A percentile compares a stretch with the other conserved stretches of the same genome.
These are phyloP conservation scores for Dothiorella sarmentorum DNA, from an alignment of 2,329 filamentous ascomycete species.

Conservation along the genomic window DNA sequence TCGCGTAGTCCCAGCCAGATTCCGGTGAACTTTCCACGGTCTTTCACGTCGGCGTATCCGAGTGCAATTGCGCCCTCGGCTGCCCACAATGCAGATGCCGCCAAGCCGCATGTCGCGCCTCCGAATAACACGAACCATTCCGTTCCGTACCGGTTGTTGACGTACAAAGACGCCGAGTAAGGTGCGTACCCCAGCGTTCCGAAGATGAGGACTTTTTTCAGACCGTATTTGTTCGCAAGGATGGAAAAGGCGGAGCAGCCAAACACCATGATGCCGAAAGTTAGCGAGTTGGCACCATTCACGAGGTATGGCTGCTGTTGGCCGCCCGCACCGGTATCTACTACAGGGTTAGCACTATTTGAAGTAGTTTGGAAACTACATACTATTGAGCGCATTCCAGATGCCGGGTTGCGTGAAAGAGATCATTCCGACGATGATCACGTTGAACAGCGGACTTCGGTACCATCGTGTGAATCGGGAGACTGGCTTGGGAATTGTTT, in stretches of 20 bases:
- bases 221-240: constrained; percentile 40
- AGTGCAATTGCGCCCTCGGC: constrained; percentile 42
- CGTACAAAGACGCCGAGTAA: constrained; percentile 29
- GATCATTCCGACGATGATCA: constrained; percentile 45
- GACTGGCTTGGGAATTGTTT: not conserved
- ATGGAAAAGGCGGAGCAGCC: not conserved
- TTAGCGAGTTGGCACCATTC: constrained; percentile 6
- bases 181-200: constrained; percentile 33
- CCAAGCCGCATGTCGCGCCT: constrained; percentile 33
- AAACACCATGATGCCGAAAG: constrained; percentile 14
- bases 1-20: constrained; percentile 55
- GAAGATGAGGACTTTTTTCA: constrained; percentile 33
- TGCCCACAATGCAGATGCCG: constrained; percentile 40
- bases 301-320: not conserved
- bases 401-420: constrained; percentile 48
- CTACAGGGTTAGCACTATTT: not conserved
- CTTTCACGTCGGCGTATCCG: constrained; percentile 46
- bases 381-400: constrained; percentile 45
- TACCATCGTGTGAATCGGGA: constrained; percentile 26
- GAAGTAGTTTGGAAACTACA: not conserved
- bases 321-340: constrained; percentile 4
- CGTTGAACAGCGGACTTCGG: constrained; percentile 47
- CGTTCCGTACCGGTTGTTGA: constrained; percentile 33
- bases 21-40: constrained; percentile 34
- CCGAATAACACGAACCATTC: constrained; percentile 36